Conservation (phyloP, 2,329 filamentous ascomycete genomes). For the Colletotrichum neosansevieriae region DNA sequence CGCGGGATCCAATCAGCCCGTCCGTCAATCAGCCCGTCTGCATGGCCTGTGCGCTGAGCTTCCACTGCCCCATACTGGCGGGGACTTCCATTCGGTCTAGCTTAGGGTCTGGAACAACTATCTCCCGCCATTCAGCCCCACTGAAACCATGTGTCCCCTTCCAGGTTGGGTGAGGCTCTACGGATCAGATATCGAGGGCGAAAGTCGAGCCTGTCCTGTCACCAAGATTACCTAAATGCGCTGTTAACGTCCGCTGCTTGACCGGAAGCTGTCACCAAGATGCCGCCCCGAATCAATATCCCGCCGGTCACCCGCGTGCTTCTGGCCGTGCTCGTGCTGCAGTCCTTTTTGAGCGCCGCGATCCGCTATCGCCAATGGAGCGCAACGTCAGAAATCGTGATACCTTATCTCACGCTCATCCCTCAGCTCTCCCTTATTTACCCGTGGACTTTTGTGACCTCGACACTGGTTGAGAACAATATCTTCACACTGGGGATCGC, state of each 20-base stretch:
- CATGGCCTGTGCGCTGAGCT: constrained; percentile 31
- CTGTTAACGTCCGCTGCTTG: constrained; percentile 32
- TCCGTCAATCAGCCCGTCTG: too few species aligned
- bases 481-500: constrained; percentile 86
- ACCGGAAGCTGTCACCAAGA: constrained; percentile 52
- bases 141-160: constrained; percentile 35
- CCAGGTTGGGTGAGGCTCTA: constrained; percentile 15
- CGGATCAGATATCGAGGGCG: constrained; percentile 23
- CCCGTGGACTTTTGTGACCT: constrained; percentile 91
- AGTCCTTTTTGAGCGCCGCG: constrained; percentile 85
- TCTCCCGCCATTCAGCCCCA: constrained; percentile 9
- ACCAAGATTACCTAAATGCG: constrained; percentile 35
- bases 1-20: constrained; percentile 27
- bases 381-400: constrained; percentile 72
- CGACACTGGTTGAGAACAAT: constrained; percentile 92
- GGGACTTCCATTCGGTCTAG: neutral
- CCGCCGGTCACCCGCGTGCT: constrained; percentile 89
- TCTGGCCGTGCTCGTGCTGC: constrained; percentile 78
- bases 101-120: neutral
- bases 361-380: constrained; percentile 80
- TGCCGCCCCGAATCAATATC: constrained; percentile 90
- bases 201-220: constrained; percentile 30
- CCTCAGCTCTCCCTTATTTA: constrained; percentile 87
- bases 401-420: constrained; percentile 89
- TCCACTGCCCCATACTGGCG: neutral